These are phyloP conservation scores for Massarina eburnea DNA, from an alignment of 2,329 filamentous ascomycete species.

Conservation along the genomic window DNA sequence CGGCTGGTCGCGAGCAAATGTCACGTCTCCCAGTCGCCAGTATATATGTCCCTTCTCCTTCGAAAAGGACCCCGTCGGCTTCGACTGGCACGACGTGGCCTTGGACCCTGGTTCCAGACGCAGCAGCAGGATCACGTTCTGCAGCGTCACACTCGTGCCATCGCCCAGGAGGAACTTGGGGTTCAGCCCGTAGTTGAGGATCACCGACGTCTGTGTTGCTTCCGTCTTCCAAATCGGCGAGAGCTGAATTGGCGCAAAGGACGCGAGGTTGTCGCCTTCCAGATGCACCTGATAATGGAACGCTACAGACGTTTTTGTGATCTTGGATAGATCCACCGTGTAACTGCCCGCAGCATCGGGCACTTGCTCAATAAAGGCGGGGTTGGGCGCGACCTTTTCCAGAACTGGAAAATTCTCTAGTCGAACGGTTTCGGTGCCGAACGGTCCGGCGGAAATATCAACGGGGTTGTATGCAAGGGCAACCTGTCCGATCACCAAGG, in stretches of 20 bases:
- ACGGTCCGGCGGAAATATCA: conserved; percentile 45
- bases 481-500: conserved; percentile 82
- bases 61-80: conserved; percentile 76
- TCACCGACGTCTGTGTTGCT: conserved; percentile 79
- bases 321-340: conserved; percentile 69
- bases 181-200: conserved; percentile 84
- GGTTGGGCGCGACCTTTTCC: conserved; percentile 91
- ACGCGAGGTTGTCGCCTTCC: conserved; percentile 55
- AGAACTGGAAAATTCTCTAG: conserved; percentile 86
- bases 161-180: conserved; percentile 58
- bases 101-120: conserved; percentile 66
- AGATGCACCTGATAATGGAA: conserved; percentile 92
- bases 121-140: conserved; percentile 74
- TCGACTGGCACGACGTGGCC: conserved; percentile 71
- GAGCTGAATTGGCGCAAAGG: conserved; percentile 72
- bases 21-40: conserved; percentile 79
- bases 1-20: conserved; percentile 57
- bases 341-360: conserved; percentile 76
- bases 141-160: conserved; percentile 58
- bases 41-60: conserved; percentile 76
- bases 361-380: conserved; percentile 78
- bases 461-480: conserved; percentile 77
- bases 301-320: conserved; percentile 73
- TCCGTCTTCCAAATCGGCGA: conserved; percentile 81
- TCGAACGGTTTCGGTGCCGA: conserved; percentile 66